A percentile compares a stretch with the other conserved stretches of the same genome.
phyloP scores from a whole-genome alignment of 805 yeast species.

The Candida broadrunensis region DNA sequence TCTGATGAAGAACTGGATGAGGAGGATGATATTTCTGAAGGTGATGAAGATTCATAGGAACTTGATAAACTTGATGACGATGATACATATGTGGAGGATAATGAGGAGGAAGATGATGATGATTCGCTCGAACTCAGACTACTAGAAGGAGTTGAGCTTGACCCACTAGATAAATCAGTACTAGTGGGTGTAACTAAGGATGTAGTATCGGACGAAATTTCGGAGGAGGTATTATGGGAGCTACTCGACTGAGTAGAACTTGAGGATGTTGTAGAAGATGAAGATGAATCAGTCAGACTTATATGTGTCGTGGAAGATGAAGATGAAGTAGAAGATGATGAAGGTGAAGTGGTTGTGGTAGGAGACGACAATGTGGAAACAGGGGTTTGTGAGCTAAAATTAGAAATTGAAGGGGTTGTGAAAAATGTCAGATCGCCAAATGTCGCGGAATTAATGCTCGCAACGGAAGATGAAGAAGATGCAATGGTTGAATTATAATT shows the following conservation, averaged over 20 bases:
- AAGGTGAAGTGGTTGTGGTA: neutral
- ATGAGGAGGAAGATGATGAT: conserved; percentile 1
- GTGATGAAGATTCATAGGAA: conserved; percentile 2
- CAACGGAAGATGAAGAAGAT: conserved; percentile 1
- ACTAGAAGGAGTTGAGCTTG: conserved; percentile 1
- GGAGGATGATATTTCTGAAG: neutral
- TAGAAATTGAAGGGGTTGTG: neutral
- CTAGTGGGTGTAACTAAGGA: conserved; percentile 4
- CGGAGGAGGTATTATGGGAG: conserved; percentile 3
- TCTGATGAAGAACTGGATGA: conserved; percentile 1
- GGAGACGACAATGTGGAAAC: conserved; percentile 1
- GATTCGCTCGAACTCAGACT: neutral
- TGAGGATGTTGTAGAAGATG: conserved; percentile 2
- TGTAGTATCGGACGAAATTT: conserved; percentile 1
- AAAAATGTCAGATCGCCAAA: neutral
- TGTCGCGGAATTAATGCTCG: neutral
- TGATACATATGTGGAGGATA: conserved; percentile 1
- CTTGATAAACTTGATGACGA: conserved; percentile 3
- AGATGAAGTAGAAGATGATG: conserved; percentile 4
- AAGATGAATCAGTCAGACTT: neutral
- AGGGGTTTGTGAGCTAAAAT: neutral
- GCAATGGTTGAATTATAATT: neutral
- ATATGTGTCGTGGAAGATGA: neutral
- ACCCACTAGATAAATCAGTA: conserved; percentile 3
- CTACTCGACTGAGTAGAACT: conserved; percentile 3